These are phyloP conservation scores for Homolaphlyctis polyrhiza DNA, from an alignment of 371 early-diverging fungal species.

Conservation along the genomic window DNA sequence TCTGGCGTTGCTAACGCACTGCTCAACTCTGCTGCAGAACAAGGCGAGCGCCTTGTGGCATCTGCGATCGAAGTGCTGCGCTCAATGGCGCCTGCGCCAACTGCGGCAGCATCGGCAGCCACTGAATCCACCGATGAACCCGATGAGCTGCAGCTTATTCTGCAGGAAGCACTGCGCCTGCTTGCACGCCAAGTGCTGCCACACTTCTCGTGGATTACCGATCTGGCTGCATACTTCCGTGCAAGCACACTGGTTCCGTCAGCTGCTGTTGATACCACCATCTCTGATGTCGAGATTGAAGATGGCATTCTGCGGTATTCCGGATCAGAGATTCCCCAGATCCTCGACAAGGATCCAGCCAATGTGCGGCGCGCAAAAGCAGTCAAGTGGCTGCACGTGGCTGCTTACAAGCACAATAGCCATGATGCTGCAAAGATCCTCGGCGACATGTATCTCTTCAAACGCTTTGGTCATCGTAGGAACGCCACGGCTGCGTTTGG, in stretches of 20 bases:
- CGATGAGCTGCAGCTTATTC: background rate
- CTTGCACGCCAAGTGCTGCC: background rate
- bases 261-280: too few relatives aligned
- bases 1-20: background rate
- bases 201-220: background rate
- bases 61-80: background rate
- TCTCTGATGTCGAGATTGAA: background rate
- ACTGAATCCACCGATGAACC: background rate
- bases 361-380: constrained; percentile 26
- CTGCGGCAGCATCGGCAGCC: background rate
- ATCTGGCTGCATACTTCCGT: background rate
- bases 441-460: constrained; percentile 51
- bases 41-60: background rate
- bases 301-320: background rate
- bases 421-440: constrained; percentile 45
- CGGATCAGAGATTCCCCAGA: constrained; percentile 7
- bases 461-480: constrained; percentile 17
- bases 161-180: background rate
- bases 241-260: too few relatives aligned
- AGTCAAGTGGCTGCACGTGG: constrained; percentile 24
- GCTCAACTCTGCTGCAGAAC: background rate
- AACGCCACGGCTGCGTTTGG: constrained; percentile 24
- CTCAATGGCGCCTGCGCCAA: background rate
- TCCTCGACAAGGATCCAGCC: constrained; percentile 9
- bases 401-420: constrained; percentile 33